Base-by-base conservation (phyloP, 2,329 filamentous ascomycete genomes). In the Colletotrichum sp. region DNA sequence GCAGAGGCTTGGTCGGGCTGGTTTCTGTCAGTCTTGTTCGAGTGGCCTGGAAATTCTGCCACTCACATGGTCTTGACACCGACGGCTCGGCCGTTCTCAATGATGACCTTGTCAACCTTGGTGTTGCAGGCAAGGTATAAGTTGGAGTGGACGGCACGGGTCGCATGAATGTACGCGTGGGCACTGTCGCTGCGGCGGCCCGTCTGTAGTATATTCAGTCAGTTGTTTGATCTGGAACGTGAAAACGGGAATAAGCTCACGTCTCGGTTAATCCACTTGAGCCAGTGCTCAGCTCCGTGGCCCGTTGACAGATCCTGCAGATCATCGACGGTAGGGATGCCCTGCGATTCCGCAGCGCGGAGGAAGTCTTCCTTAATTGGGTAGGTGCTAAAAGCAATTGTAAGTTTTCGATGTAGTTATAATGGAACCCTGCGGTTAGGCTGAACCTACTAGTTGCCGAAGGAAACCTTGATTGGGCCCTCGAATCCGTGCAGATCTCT, bases 311-410 rank as follows among this genome's bases (percentile, higher is more conserved):
- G 86, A 80, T 96, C 94, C 82, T 96, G 92, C 5, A 95, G 87
- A 81, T 96, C 94, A 81, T 96, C 94, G 15, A 94, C 94, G 15
- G 91, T 88, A 1, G 86, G 94, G 74, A 96, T 95, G 25, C 92
- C 94, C 81, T 95, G 94, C 0, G 92, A 93, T 80, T 95, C 93
- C 5, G 91, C 88, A 18, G 93, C 93, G 25, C 93, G 88, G 48
- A 96, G 87, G 87, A 96, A 96, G 84, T 96, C 94, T 67, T 96
- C 93, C 89, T 94, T 95, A 84, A 96, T 92, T 2, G 94, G 94
- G 79, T 96, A 96, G 6, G 93, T 94, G 84, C 87, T 86, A 34
- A 5, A 8, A 81, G 56, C 48, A 25, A 61, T 28, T 28, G 34
- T 76, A n/a, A 74, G 64, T 65, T 68, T 69, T 22, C 58, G 16